These are phyloP conservation scores for Penicillium soppii DNA, from an alignment of 495 filamentous ascomycete genomes.

Conservation along the genomic window DNA sequence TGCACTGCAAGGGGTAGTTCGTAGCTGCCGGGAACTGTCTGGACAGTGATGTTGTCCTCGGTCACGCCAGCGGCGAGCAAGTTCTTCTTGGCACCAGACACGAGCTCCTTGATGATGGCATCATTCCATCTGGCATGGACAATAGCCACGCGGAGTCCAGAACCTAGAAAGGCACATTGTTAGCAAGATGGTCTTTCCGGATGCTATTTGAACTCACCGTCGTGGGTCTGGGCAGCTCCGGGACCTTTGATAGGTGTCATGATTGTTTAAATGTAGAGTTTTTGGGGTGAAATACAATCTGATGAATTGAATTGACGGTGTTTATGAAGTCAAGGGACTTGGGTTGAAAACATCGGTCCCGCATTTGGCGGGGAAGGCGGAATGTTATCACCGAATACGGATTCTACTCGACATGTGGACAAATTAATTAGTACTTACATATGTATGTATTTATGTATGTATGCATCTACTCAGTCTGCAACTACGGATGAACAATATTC, in stretches of 20 bases:
- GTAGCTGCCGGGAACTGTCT: conserved; percentile 91
- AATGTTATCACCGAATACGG: conserved; percentile 20
- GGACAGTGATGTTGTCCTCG: conserved; percentile 81
- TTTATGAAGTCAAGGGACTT: neutral
- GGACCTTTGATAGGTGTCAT: conserved; percentile 59
- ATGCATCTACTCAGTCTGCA: no score
- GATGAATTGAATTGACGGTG: neutral
- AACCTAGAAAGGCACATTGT: conserved; percentile 49
- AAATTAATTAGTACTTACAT: no score
- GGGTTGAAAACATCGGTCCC: conserved; percentile 24
- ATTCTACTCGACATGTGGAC: no score
- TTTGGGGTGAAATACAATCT: neutral
- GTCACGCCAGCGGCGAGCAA: conserved; percentile 72
- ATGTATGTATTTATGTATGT: no score
- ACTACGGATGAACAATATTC: no score
- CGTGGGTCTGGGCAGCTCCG: conserved; percentile 48
- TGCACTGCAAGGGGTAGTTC: conserved; percentile 88
- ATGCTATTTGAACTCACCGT: conserved; percentile 39
- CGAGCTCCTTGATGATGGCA: conserved; percentile 70
- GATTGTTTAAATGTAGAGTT: neutral
- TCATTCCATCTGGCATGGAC: conserved; percentile 96
- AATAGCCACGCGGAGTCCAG: conserved; percentile 84
- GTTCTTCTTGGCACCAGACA: conserved; percentile 66
- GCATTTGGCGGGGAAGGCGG: conserved; percentile 26
- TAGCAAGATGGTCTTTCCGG: conserved; percentile 1